Base-by-base conservation (phyloP, 306 rosid genomes). In the Cucurbita pepo region DNA sequence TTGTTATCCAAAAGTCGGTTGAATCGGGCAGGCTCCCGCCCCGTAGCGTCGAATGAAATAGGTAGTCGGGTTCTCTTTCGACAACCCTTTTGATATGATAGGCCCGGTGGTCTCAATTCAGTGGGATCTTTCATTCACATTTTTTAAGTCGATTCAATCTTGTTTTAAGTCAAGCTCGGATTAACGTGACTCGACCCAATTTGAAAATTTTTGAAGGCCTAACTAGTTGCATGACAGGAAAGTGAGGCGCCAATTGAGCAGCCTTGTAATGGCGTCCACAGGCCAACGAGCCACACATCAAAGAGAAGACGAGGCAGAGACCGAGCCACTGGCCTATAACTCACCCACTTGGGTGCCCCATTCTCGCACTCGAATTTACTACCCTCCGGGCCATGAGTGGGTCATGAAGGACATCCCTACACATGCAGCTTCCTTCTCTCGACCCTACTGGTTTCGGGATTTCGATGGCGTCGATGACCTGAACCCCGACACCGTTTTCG, bases 301-400 rank as follows among this genome's bases (percentile, higher is more conserved):
- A 21, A 1, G 57, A 44, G 12, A 8, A 4, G 73, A 56, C 0
- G 19, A 54, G 38, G 16, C 48, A 52, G 75, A 54, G 52, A 37
- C 62, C 3, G 71, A 45, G 52, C 12, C 47, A 9, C 56, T n/a
- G 61, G 51, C 45, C 22, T 77, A 73, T 36, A 77, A 64, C 37
- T 36, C 79, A 13, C 25, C 72, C 9, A 67, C 52, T 58, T 89
- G 97, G 97, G 81, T 81, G 12, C 97, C 96, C 0, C 88, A 91
- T 78, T 85, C 85, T 3, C 85, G 84, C 19, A 87, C 93, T 5
- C 93, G 93, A 30, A 86, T 91, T 69, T 91, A 87, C 71, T 79
- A 81, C 25, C 97, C 97, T 3, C 66, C 76, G 76, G 97, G 97
- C 16, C 93, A 84, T 67, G 97, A 91, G 22, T 14, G 81, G 82